These are phyloP conservation scores for Middelhovenomyces tepae DNA, from an alignment of 805 yeast species.

Conservation along the genomic window DNA sequence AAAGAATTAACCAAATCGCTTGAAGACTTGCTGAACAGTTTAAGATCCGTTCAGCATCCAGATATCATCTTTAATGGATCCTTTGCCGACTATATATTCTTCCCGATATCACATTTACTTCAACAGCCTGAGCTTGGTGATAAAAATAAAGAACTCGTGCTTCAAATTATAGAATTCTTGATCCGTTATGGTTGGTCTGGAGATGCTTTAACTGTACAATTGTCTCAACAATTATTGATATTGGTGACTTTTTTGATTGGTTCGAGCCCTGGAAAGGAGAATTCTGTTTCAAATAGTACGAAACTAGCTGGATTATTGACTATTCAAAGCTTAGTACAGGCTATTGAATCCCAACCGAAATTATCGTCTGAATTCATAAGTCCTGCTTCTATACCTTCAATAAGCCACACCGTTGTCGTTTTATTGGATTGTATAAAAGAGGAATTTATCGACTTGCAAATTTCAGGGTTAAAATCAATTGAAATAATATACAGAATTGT, in stretches of 20 bases:
- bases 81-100: conserved; percentile 53
- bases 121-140: conserved; percentile 39
- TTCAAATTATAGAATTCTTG: conserved; percentile 39
- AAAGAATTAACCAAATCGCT: conserved; percentile 13
- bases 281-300: conserved; percentile 15
- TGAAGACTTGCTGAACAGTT: conserved; percentile 10
- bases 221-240: conserved; percentile 40
- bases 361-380: too few species aligned
- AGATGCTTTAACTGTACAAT: conserved; percentile 27
- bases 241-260: conserved; percentile 39
- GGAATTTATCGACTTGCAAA: too few species aligned
- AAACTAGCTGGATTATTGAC: conserved; percentile 30
- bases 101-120: conserved; percentile 49
- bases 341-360: too few species aligned
- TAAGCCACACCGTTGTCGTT: too few species aligned
- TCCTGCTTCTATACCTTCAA: too few species aligned
- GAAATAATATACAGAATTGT: too few species aligned
- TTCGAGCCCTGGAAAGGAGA: conserved; percentile 32
- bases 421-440: too few species aligned
- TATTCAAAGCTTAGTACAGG: too few species aligned
- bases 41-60: conserved; percentile 9
- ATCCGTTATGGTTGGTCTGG: conserved; percentile 45
- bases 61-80: conserved; percentile 11
- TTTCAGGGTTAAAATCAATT: too few species aligned
- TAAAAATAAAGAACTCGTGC: conserved; percentile 36